Base-by-base conservation (phyloP, 768 basidiomycete species). In the Tubosaeta sp. region DNA sequence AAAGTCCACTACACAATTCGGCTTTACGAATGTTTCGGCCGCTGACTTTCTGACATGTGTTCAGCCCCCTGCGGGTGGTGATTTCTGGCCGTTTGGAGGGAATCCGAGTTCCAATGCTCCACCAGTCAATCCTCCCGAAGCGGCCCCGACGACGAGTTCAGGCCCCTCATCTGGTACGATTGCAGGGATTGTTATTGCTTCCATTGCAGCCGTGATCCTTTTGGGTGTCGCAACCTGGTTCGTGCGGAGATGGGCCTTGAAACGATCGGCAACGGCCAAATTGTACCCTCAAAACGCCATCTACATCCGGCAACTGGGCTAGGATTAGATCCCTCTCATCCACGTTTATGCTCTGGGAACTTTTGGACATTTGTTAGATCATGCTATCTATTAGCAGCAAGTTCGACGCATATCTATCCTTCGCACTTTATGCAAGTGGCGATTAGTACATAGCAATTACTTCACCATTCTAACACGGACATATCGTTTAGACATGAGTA, bases 81-180 rank as follows among this genome's bases (percentile, higher is more conserved):
- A 81, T 63, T 86, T 75, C 59, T 89, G 87, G 87, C 87, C 87
- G 0, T 84, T 78, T 51, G 83, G 81, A 14, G 72, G 72, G 1
- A 78, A 79, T 46, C 82, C 81, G 6, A 29, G 27, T 27, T 53
- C 57, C 9, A 68, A 61, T 25, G 60, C 60, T 31, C 62, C 63
- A 24, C 53, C 64, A 0, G 27, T 55, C 22, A 48, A 45, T 36
- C 54, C 59, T 22, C 55, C 67, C 1, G 39, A 54, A 32, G 11
- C 55, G 27, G 10, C 49, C n/a, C 30, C 49, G 29, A 44, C 49
- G 29, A 42, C 64, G 25, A 44, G 53, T 40, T 48, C 63, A 2
- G 59, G 56, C 32, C 51, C 63, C 16, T 72, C 74, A 1, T 59
- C 71, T n/a, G 56, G 50, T 14, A 24, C 31, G 16, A 65, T 34